Evolutionary conservation across 2,329 filamentous ascomycete genomes (phyloP).

Genomic region (Pseudocercospora musae): DNA sequence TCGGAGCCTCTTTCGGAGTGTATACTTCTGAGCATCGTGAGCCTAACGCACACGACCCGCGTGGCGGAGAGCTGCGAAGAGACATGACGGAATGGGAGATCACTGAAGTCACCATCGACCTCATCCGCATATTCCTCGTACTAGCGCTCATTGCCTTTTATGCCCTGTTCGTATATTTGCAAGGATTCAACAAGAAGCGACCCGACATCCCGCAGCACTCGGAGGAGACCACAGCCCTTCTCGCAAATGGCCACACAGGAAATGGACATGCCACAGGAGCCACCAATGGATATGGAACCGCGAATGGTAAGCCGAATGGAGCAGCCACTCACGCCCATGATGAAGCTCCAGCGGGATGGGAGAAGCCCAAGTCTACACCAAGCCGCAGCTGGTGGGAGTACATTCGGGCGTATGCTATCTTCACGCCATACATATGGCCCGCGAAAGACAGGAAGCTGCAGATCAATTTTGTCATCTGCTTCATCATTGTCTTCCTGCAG

Average conservation of each 20-base stretch:
- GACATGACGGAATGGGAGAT: constrained; percentile 59
- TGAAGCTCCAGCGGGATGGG: constrained; percentile 67
- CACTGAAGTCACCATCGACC: constrained; percentile 63
- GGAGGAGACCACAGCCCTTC: constrained; percentile 62
- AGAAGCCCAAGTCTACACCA: constrained; percentile 79
- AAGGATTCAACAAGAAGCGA: constrained; percentile 36
- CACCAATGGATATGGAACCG: constrained; percentile 31
- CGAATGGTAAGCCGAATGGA: constrained; percentile 48
- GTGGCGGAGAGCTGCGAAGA: constrained; percentile 34
- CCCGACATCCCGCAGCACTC: constrained; percentile 40
- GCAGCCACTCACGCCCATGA: constrained; percentile 18
- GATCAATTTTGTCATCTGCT: constrained; percentile 75
- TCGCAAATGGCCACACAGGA: constrained; percentile 49
- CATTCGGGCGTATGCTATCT: constrained; percentile 82
- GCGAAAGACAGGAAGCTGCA: constrained; percentile 73
- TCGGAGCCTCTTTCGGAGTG: constrained; percentile 65
- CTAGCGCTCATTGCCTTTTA: constrained; percentile 60
- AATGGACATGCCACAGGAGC: constrained; percentile 43
- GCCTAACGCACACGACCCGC: constrained; percentile 50
- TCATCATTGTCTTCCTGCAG: constrained; percentile 74
- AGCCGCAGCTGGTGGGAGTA: constrained; percentile 97
- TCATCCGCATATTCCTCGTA: constrained; percentile 66
- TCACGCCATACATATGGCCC: constrained; percentile 97
- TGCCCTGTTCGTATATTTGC: constrained; percentile 49
- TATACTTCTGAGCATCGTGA: constrained; percentile 67